phyloP scores from a whole-genome alignment of 1,284 basidiomycete genomes.

The Porodaedalea pini region DNA sequence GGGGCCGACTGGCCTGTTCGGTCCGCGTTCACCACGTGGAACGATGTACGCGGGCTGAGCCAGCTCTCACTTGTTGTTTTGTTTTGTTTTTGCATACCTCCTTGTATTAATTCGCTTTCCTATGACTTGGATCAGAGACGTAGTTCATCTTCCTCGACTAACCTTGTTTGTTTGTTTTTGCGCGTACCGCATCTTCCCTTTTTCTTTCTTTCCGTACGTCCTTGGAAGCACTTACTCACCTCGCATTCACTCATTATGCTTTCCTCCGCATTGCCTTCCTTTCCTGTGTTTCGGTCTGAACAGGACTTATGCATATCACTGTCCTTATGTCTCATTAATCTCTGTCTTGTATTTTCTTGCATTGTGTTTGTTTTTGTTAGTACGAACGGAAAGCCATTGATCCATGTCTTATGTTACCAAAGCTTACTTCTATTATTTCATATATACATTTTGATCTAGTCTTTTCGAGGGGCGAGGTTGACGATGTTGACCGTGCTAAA shows the following conservation, averaged over 20 bases:
- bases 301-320: too few species aligned
- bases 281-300: background rate
- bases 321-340: too few species aligned
- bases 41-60: conserved; percentile 4
- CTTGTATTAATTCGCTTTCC: background rate
- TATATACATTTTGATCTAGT: too few species aligned
- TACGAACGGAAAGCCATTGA: too few species aligned
- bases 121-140: too few species aligned
- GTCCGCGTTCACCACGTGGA: conserved; percentile 39
- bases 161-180: too few species aligned
- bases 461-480: too few species aligned
- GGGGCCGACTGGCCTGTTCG: conserved; percentile 57
- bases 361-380: background rate
- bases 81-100: background rate
- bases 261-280: background rate
- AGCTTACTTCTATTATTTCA: too few species aligned
- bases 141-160: background rate
- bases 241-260: background rate
- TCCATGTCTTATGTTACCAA: too few species aligned
- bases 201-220: background rate
- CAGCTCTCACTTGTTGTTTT: background rate
- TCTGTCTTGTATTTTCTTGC: background rate
- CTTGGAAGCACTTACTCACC: background rate
- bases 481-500: too few species aligned
- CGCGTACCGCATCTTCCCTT: background rate